These are phyloP conservation scores for Bryoerythrophyllum caledonicum DNA, from an alignment of 225 moss, liverwort and hornwort genomes.

Conservation along the genomic window DNA sequence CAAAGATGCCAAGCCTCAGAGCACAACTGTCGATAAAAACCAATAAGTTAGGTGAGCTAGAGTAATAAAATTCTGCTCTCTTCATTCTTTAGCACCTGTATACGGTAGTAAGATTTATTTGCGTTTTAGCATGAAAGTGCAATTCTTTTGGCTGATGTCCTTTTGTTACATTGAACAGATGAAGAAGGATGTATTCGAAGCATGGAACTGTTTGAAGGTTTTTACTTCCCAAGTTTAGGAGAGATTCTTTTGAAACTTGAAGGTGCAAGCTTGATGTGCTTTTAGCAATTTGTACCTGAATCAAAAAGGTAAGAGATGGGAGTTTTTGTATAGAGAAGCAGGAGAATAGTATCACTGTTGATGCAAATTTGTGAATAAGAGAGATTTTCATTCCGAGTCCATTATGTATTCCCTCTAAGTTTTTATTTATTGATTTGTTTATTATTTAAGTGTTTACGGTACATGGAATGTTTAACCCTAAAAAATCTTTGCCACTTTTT, in stretches of 20 bases:
- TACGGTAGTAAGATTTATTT: not conserved
- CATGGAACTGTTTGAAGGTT: constrained; percentile 10
- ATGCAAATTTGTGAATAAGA: constrained; percentile 10
- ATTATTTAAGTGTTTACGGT: too few relatives aligned
- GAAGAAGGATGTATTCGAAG: not conserved
- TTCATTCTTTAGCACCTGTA: not conserved
- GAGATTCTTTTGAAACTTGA: not conserved
- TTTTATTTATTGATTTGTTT: not conserved
- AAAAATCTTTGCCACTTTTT: not conserved
- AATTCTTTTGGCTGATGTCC: not conserved
- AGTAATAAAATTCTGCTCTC: not conserved
- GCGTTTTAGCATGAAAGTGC: not conserved
- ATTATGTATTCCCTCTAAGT: not conserved
- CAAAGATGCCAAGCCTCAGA: constrained; percentile 44
- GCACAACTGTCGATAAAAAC: constrained; percentile 29
- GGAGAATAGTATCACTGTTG: not conserved
- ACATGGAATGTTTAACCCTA: not conserved
- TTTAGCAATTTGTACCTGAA: not conserved
- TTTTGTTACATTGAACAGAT: constrained; percentile 9
- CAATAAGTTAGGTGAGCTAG: constrained; percentile 16
- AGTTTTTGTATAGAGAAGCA: not conserved
- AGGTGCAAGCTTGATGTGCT: constrained; percentile 19
- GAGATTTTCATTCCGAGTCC: not conserved
- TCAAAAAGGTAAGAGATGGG: constrained; percentile 9
- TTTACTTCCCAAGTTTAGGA: constrained; percentile 9